Conservation (phyloP, 371 early-diverging fungal species). For the Syncephalastrum sp. region DNA sequence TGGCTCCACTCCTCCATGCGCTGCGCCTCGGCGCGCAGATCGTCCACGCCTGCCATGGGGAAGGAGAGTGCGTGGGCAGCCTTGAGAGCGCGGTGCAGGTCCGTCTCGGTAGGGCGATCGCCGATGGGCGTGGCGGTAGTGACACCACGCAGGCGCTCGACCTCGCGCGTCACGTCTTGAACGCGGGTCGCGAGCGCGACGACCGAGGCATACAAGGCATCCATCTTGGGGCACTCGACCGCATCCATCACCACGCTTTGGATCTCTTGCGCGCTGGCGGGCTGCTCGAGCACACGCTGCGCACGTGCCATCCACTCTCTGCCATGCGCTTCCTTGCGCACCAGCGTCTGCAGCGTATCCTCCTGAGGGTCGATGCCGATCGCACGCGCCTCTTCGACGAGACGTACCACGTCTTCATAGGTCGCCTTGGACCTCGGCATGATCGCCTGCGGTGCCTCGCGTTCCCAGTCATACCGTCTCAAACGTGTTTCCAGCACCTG, state of each 20-base stretch:
- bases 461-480: conserved; percentile 13
- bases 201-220: conserved; percentile 9
- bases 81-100: conserved; percentile 13
- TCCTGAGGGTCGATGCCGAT: conserved; percentile 1
- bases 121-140: neutral
- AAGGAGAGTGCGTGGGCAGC: conserved; percentile 9
- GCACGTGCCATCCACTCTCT: conserved; percentile 16
- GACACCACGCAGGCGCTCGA: conserved; percentile 4
- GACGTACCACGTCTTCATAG: conserved; percentile 8
- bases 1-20: conserved; percentile 13
- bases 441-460: conserved; percentile 7
- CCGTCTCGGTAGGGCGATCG: conserved; percentile 11
- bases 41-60: conserved; percentile 5
- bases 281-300: conserved; percentile 35
- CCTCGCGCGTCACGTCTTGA: conserved; percentile 8
- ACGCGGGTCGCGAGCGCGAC: conserved; percentile 11
- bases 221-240: conserved; percentile 9
- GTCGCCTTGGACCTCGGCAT: neutral
- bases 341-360: conserved; percentile 6
- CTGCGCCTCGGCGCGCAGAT: conserved; percentile 7
- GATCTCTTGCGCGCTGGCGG: conserved; percentile 6
- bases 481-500: conserved; percentile 8
- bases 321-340: conserved; percentile 7
- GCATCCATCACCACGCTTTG: conserved; percentile 10
- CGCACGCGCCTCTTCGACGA: conserved; percentile 13